These are phyloP conservation scores for Skeletonema potamos DNA, from an alignment of 108 stramenopile species.

Conservation along the genomic window DNA sequence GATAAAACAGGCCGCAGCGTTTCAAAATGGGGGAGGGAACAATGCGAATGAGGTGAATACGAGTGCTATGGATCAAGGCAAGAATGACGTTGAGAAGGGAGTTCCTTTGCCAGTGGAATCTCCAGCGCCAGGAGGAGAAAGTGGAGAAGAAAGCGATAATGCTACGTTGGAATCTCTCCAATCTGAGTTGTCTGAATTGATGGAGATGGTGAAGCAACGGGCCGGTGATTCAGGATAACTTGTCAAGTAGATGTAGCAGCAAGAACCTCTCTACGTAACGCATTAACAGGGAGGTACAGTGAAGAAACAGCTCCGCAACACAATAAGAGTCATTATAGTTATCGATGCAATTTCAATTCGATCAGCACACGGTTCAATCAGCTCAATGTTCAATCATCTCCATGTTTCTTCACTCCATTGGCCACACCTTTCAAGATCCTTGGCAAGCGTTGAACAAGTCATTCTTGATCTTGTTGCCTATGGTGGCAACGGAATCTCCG, in stretches of 20 bases:
- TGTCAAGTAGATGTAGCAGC: not conserved
- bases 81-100: not conserved
- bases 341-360: too few relatives aligned
- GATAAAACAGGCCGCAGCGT: not conserved
- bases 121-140: not conserved
- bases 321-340: too few relatives aligned
- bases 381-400: too few relatives aligned
- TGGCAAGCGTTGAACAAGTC: slow-evolving; percentile 93
- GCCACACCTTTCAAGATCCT: slow-evolving; percentile 98
- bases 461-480: slow-evolving; percentile 89
- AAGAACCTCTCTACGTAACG: too few relatives aligned
- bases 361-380: too few relatives aligned
- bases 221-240: not conserved
- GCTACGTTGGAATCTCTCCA: not conserved
- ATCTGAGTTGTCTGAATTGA: not conserved
- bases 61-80: not conserved
- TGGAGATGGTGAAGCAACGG: not conserved
- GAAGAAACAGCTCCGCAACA: too few relatives aligned
- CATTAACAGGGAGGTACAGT: too few relatives aligned
- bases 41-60: not conserved
- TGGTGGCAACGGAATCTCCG: slow-evolving; percentile 85
- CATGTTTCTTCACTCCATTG: too few relatives aligned
- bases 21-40: not conserved
- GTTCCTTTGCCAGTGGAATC: not conserved
- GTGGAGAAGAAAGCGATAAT: not conserved